Conservation (phyloP, 176 grass and related monocot species). For the Juncus inflexus region DNA sequence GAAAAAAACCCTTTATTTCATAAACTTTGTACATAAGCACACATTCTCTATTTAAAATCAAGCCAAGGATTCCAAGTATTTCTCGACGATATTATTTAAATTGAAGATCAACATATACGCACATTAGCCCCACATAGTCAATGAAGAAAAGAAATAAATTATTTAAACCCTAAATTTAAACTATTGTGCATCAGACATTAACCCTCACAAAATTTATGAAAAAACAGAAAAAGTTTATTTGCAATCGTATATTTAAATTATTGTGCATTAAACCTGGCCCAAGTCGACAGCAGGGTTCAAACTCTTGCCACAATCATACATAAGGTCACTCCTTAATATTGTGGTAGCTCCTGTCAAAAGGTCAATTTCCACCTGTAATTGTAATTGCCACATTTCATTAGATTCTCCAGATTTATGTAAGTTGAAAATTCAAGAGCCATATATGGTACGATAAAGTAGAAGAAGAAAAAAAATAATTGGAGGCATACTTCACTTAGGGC, state of each 20-base stretch:
- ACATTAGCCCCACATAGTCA: background rate
- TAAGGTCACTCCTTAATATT: conserved; percentile 32
- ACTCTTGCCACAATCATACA: conserved; percentile 43
- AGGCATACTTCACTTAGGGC: conserved; percentile 34
- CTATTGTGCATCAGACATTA: background rate
- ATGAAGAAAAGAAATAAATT: background rate
- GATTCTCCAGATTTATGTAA: background rate
- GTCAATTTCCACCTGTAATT: conserved; percentile 34
- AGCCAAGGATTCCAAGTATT: no score
- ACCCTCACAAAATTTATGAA: background rate
- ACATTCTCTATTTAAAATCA: background rate
- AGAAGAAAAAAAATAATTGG: background rate
- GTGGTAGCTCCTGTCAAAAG: conserved; percentile 39
- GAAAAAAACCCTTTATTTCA: no score
- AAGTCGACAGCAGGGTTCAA: conserved; percentile 46
- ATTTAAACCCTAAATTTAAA: background rate
- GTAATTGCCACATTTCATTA: background rate
- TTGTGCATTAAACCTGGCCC: conserved; percentile 22
- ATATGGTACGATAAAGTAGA: background rate
- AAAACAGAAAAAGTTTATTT: background rate
- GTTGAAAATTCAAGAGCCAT: background rate
- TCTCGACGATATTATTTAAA: no score
- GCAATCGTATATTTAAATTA: background rate
- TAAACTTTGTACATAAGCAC: background rate
- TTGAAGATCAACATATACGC: background rate